Base-by-base conservation (phyloP, 345 rosid genomes). In the Acer saccharum region DNA sequence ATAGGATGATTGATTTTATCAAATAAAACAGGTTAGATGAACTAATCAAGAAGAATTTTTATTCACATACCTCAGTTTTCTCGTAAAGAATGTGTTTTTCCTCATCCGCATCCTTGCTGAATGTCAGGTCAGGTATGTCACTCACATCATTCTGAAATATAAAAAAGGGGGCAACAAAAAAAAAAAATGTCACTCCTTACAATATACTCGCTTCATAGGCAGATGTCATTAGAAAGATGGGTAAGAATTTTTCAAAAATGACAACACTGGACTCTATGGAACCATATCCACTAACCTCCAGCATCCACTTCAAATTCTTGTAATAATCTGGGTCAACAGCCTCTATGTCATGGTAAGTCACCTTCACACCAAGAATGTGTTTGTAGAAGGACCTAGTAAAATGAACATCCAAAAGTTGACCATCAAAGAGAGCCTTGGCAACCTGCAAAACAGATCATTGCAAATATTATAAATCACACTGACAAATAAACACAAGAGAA, bases 321-420 rank as follows among this genome's bases (percentile, higher is more conserved):
- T 95, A 95, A 82, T 95, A 95, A 84, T 95, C 99, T 74, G 99
- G 99, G 85, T 95, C 99, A 81, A 95, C 98, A 62, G 99, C 98
- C 88, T 95, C 99, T 77, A 95, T 95, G 83, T 95, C 98, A 86
- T 95, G 98, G 81, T 95, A 95, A 41, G 99, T 95, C 83, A 95
- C 99, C 87, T 95, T 95, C 55, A 91, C 95, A 61, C 93, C 98
- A 65, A 95, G 94, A 69, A 95, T 95, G 83, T 95, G 98, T 86
- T 92, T 93, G 78, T 95, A 95, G 83, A 95, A 93, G 77, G 99
- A 95, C 68, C 99, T 90, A 20, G 98, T 95, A 74, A 95, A 93
- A 84, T 95, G 90, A 68, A 95, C 98, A 88, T 95, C 99, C 88
- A 95, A 89, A 76, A 93, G 99, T 78, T 95, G 98, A 74, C 97